Evolutionary conservation across 371 early-diverging fungal genomes (phyloP).

Genomic region (Funneliformis caledonium): DNA sequence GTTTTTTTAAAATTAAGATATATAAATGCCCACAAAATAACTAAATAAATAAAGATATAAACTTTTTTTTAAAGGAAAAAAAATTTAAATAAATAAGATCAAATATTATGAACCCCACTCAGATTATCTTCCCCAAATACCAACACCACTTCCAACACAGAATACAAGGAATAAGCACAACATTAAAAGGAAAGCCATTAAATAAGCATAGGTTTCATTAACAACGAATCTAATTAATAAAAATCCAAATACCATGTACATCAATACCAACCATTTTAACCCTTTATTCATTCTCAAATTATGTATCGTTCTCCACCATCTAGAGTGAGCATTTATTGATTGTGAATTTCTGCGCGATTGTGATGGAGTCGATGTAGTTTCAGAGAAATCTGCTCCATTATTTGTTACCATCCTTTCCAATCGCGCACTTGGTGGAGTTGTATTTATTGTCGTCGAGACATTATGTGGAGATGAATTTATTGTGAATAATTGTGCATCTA

Average conservation of each 20-base stretch:
- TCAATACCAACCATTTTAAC: conserved; percentile 18
- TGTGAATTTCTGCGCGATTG: not conserved
- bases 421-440: not conserved
- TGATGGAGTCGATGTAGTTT: not conserved
- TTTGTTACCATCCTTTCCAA: not conserved
- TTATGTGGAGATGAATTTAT: conserved; percentile 35
- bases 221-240: conserved; percentile 9
- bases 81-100: too few species aligned
- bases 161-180: conserved; percentile 11
- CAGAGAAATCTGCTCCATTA: not conserved
- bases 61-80: too few species aligned
- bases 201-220: conserved; percentile 6
- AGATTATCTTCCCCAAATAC: conserved; percentile 19
- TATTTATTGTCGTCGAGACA: not conserved
- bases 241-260: conserved; percentile 27
- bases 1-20: too few species aligned
- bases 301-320: not conserved
- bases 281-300: conserved; percentile 18
- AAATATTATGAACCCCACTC: too few species aligned
- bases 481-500: conserved; percentile 75
- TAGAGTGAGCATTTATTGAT: not conserved
- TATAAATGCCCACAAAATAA: too few species aligned
- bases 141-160: conserved; percentile 24
- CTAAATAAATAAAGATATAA: too few species aligned
- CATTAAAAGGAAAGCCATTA: conserved; percentile 25